Conservation (phyloP, 345 rosid species). For the Lumnitzera racemosa region DNA sequence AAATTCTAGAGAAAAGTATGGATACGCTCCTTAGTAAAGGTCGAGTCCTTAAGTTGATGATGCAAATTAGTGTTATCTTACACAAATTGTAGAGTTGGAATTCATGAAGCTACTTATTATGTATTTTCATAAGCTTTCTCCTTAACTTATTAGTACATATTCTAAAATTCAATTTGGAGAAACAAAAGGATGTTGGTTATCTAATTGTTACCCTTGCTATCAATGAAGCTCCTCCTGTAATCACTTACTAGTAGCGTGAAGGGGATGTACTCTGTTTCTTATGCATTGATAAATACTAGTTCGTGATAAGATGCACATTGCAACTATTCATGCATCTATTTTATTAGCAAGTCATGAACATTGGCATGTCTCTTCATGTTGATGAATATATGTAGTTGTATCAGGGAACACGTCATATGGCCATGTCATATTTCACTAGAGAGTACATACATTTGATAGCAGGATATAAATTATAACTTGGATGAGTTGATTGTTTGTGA, state of each 20-base stretch:
- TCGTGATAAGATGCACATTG: slow-evolving; percentile 85
- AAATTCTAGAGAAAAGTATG: too few relatives aligned
- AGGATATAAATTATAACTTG: background rate
- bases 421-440: slow-evolving; percentile 5
- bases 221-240: slow-evolving; percentile 58
- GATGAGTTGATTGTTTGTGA: background rate
- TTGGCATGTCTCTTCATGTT: slow-evolving; percentile 68
- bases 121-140: slow-evolving; percentile 7
- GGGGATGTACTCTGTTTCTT: slow-evolving; percentile 77
- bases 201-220: slow-evolving; percentile 57
- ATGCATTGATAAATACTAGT: slow-evolving; percentile 37
- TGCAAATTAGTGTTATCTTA: too few relatives aligned
- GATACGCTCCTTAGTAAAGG: too few relatives aligned
- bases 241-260: slow-evolving; percentile 74
- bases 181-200: slow-evolving; percentile 62
- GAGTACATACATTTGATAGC: slow-evolving; percentile 11
- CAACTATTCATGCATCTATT: slow-evolving; percentile 90
- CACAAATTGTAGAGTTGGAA: too few relatives aligned
- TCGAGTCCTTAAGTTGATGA: too few relatives aligned
- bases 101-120: too few relatives aligned
- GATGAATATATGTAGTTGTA: slow-evolving; percentile 9
- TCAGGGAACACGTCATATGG: slow-evolving; percentile 5
- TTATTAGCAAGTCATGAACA: slow-evolving; percentile 64
- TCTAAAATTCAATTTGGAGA: slow-evolving; percentile 95
- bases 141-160: slow-evolving; percentile 55